Percentiles rank a stretch among this genome's conserved stretches.
These are phyloP conservation scores for Xanthoceras sorbifolium DNA, from an alignment of 345 rosid species.

Conservation along the genomic window DNA sequence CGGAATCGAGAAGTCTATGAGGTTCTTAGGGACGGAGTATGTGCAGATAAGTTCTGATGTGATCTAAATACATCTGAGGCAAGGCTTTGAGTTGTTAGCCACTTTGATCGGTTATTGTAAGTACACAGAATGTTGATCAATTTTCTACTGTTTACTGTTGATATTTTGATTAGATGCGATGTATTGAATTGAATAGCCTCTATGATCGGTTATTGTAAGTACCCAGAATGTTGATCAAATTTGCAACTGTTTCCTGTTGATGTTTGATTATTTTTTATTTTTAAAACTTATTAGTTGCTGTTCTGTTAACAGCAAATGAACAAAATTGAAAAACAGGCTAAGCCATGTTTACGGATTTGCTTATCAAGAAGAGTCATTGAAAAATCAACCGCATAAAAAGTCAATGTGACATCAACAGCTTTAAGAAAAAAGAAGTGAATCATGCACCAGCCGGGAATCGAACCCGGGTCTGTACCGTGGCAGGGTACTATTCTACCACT, in stretches of 20 bases:
- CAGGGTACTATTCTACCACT: conserved; percentile 71
- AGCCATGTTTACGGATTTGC: no score
- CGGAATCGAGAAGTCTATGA: conserved; percentile 80
- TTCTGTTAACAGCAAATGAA: no score
- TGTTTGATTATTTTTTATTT: not conserved
- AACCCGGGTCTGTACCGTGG: conserved; percentile 67
- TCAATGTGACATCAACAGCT: no score
- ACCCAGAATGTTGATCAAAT: not conserved
- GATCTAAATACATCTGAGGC: not conserved
- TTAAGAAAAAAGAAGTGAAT: no score
- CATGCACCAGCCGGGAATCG: conserved; percentile 60
- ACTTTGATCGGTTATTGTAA: conserved; percentile 9
- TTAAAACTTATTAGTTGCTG: no score
- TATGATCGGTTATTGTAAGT: conserved; percentile 12
- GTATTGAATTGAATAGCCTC: no score
- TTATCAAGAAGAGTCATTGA: no score
- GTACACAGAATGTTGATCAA: conserved; percentile 1
- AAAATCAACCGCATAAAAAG: no score
- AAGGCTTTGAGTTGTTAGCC: not conserved
- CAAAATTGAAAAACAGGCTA: no score
- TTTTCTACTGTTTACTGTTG: not conserved
- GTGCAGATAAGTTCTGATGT: conserved; percentile 71
- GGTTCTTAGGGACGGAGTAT: conserved; percentile 70
- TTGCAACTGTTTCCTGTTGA: not conserved
- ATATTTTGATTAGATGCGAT: not conserved